phyloP scores from a whole-genome alignment of 306 rosid species.

The Phaseolus lunatus region DNA sequence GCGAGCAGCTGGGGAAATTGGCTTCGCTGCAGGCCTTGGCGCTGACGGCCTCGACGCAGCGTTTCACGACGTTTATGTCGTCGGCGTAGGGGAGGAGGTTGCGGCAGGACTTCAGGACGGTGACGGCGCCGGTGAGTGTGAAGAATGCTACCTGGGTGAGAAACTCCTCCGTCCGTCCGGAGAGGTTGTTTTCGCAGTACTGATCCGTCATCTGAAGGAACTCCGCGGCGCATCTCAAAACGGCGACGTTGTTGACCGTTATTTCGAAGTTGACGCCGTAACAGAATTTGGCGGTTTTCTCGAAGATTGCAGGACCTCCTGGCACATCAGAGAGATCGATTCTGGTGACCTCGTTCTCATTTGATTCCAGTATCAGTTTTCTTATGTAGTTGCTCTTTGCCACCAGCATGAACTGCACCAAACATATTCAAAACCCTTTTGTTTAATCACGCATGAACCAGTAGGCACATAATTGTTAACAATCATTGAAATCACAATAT shows the following conservation, averaged over 20 bases:
- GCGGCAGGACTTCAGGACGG: conserved; percentile 73
- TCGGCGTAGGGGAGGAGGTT: conserved; percentile 63
- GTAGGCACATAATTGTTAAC: not conserved
- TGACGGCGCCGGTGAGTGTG: conserved; percentile 68
- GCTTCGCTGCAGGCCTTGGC: conserved; percentile 75
- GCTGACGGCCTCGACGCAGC: conserved; percentile 65
- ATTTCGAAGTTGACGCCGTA: conserved; percentile 88
- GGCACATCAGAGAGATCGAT: conserved; percentile 70
- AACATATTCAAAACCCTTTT: not conserved
- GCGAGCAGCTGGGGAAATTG: conserved; percentile 74
- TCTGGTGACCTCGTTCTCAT: conserved; percentile 60
- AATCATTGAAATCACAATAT: not conserved
- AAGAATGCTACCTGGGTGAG: conserved; percentile 68
- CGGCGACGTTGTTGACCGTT: conserved; percentile 73
- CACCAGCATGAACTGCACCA: conserved; percentile 73
- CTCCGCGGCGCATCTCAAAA: conserved; percentile 80
- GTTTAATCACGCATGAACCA: conserved; percentile 9
- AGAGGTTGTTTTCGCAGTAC: conserved; percentile 63
- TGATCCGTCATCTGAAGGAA: conserved; percentile 73
- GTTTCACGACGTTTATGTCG: conserved; percentile 61
- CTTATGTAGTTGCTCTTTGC: conserved; percentile 80
- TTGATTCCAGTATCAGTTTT: conserved; percentile 64
- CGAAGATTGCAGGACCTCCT: conserved; percentile 77
- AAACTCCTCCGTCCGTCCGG: conserved; percentile 70
- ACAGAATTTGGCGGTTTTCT: conserved; percentile 90